Base-by-base conservation (phyloP, 495 filamentous ascomycete genomes). In the Hypoxylon fuscum region DNA sequence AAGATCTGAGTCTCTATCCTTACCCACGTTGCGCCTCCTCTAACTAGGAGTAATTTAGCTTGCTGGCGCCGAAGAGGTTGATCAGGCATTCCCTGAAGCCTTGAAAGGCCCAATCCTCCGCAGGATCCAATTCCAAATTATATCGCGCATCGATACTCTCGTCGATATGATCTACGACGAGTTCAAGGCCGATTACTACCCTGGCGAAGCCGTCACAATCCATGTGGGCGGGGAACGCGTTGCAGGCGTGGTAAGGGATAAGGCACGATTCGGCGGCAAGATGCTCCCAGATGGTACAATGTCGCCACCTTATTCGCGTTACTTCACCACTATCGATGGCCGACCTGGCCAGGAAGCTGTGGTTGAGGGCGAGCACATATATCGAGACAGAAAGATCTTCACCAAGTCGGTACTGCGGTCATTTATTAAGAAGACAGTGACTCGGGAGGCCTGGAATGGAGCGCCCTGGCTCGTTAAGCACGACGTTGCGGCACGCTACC, bases 381-480 rank as follows among this genome's bases (percentile, higher is more conserved):
- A 83, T 37, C 89, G 95, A 14, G 95, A 98, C 65, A 87, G 92
- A 21, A 96, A 93, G 67, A 86, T 91, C 4, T 99, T 98, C 74
- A 96, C 94, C 34, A 99, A 99, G 76, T 87, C 93, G 41, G 91
- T 96, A 73, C 79, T 99, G 47, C 87, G 93, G 23, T 90, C 92
- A 2, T 98, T 97, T 59, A 91, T 99, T 55, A 96, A 97, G 69
- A 93, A 96, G 75, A 95, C 92, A 5, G 89, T 96, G 11, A 91
- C 88, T 10, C 81, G 93, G 55, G 96, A 98, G 66, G 83, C 93
- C 0, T 98, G 94, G 94, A 90, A 84, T 38, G 93, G 94, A 3
- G 95, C 95, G 0, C 96, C 96, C 8, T 99, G 95, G 95, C 72
- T 96, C 31, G 93, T 98, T 17, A 98, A 97, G 75, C 83, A 88